Percentiles rank a stretch among this genome's conserved stretches.
Conservation (phyloP, 352 stramenopile genomes). For the Pythium aristosporum region DNA sequence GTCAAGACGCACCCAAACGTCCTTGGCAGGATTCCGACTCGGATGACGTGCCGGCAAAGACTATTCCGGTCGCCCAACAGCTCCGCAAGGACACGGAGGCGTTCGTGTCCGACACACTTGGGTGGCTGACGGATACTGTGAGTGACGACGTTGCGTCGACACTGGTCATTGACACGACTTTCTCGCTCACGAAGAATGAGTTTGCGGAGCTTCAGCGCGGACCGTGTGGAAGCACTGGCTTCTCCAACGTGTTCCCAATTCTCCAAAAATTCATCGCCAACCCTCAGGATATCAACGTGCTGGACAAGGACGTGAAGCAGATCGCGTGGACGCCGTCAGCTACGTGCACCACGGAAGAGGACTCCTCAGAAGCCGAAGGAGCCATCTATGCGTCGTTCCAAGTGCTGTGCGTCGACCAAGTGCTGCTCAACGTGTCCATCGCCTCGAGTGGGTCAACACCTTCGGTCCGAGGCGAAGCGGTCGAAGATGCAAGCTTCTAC, state of each 20-base stretch:
- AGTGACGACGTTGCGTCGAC: constrained; percentile 7
- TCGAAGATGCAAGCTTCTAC: constrained; percentile 25
- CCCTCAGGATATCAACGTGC: constrained; percentile 25
- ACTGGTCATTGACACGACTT: constrained; percentile 17
- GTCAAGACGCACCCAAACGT: neutral
- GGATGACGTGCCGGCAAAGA: neutral
- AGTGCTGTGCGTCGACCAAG: constrained; percentile 14
- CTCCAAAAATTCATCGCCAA: constrained; percentile 26
- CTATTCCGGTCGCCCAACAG: constrained; percentile 1
- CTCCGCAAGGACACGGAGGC: constrained; percentile 15
- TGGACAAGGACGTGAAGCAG: constrained; percentile 17
- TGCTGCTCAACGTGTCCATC: constrained; percentile 27
- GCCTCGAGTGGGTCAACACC: constrained; percentile 27
- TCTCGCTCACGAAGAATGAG: constrained; percentile 19
- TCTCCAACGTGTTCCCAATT: constrained; percentile 18
- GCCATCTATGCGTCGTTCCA: constrained; percentile 27
- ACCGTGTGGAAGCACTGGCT: neutral
- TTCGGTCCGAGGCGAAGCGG: constrained; percentile 19
- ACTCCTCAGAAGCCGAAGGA: constrained; percentile 26
- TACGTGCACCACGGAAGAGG: constrained; percentile 10
- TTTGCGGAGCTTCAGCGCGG: neutral
- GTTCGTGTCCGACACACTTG: constrained; percentile 9
- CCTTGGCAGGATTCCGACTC: neutral
- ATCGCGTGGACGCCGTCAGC: constrained; percentile 27
- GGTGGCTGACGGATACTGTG: constrained; percentile 11